Percentiles rank a stretch among this genome's conserved stretches.
phyloP scores from a whole-genome alignment of 805 yeast species.

The Cyberlindnera meyerae region DNA sequence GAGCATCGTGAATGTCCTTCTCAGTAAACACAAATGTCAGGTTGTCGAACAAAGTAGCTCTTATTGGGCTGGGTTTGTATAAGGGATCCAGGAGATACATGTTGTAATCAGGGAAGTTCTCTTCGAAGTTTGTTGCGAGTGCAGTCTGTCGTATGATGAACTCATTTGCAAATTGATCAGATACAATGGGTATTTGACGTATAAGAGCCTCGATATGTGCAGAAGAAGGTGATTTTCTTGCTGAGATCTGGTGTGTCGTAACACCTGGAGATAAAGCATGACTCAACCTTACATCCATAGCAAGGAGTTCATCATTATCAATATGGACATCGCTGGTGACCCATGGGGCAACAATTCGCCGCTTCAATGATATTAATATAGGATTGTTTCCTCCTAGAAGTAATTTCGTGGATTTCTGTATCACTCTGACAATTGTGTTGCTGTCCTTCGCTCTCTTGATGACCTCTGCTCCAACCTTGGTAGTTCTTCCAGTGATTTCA shows the following conservation, averaged over 20 bases:
- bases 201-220: constrained; percentile 28
- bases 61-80: constrained; percentile 20
- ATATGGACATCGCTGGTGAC: not conserved
- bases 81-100: constrained; percentile 22
- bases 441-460: not conserved
- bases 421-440: not conserved
- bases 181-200: constrained; percentile 27
- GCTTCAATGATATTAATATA: too few species aligned
- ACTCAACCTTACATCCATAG: constrained; percentile 2
- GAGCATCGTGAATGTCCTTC: constrained; percentile 16
- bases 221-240: not conserved
- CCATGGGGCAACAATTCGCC: too few species aligned
- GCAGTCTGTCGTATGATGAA: constrained; percentile 13
- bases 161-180: constrained; percentile 19
- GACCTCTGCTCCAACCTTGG: constrained; percentile 1
- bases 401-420: not conserved
- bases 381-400: not conserved
- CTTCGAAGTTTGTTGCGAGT: constrained; percentile 18
- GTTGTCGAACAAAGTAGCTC: constrained; percentile 23
- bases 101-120: constrained; percentile 22
- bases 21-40: constrained; percentile 26
- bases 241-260: constrained; percentile 4
- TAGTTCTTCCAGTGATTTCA: not conserved
- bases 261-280: constrained; percentile 1
- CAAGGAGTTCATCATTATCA: not conserved